Evolutionary conservation across 768 basidiomycete species (phyloP), one percentile per base, ranked within the genome.

Genomic region (Lentinus tigrinus): DNA sequence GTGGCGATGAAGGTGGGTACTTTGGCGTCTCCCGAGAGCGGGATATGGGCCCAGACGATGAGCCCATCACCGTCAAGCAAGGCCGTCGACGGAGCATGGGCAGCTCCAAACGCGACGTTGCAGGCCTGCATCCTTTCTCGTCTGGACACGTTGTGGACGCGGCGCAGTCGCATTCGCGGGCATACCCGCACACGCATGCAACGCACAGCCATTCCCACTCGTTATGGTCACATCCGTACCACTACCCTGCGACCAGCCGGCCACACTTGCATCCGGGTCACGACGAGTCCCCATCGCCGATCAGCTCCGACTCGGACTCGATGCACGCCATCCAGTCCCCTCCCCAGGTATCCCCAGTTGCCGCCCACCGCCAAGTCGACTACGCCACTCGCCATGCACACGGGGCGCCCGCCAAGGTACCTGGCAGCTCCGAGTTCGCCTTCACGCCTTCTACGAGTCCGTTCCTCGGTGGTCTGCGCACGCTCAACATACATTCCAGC

Each of bases 371-470:
- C 49, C 21, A 46, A 2, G 68, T 67, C 47, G 62, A 60, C 13
- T 52, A 60, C 37, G 34, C 52, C 24, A 46, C 67, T 43, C 52
- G 54, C 59, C 57, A 67, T 54, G 47, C 70, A 16, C 69, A 69
- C 24, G 73, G 75, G 23, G 72, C 73, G 17, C 71, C 74, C 11
- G 68, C 70, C n/a, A 77, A 71, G 14, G 57, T 66, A 36, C 71
- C 70, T 26, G 69, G 65, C 13, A 58, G 58, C n/a, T 50, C 60
- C 24, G 77, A 77, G 48, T 72, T 77, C 65, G 58, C 71, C 4
- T 77, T 80, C 65, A 91, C 90, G 0, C 90, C 90, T 1, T 87
- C 85, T 19, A 86, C 89, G 1, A 89, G 87, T 58, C 90, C 90
- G 0, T 91, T 93, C 79, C 81, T 93, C 21, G 90, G 87, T 0